Conservation (phyloP, 2,329 filamentous ascomycete species). For the Zymoseptoria tritici region DNA sequence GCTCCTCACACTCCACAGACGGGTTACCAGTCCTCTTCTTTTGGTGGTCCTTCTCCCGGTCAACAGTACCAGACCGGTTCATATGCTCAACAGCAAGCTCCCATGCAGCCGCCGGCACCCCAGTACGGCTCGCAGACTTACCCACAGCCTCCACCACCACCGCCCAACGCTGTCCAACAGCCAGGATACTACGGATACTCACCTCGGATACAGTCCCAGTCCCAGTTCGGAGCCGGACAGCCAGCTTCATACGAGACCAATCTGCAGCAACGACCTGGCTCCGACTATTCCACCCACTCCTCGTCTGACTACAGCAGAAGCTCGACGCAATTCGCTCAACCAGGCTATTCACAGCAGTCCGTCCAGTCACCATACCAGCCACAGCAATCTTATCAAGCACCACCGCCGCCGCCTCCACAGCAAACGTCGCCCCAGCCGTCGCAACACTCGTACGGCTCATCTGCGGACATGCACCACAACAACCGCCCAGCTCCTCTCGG, state of each 20-base stretch:
- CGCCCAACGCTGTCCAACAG: constrained; percentile 24
- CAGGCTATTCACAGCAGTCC: constrained; percentile 26
- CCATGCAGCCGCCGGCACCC: constrained; percentile 30
- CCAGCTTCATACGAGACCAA: constrained; percentile 17
- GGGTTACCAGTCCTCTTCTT: constrained; percentile 32
- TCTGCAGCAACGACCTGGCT: constrained; percentile 33
- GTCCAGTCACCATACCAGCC: constrained; percentile 32
- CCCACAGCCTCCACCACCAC: constrained; percentile 17
- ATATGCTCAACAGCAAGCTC: constrained; percentile 23
- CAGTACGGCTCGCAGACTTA: constrained; percentile 22
- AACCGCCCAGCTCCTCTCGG: constrained; percentile 19
- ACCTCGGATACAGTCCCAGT: constrained; percentile 30
- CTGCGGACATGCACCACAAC: constrained; percentile 15
- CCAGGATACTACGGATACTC: constrained; percentile 36
- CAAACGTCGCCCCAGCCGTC: constrained; percentile 7
- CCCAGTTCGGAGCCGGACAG: constrained; percentile 33
- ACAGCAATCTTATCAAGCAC: constrained; percentile 24
- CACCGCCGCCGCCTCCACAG: constrained; percentile 12
- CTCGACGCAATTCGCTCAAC: constrained; percentile 33
- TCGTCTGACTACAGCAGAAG: constrained; percentile 33
- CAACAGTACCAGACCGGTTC: constrained; percentile 23
- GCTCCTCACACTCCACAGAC: constrained; percentile 35
- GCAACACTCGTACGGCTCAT: constrained; percentile 15
- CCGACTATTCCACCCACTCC: constrained; percentile 32
- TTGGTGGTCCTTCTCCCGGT: constrained; percentile 26